Percentiles rank a stretch among this genome's conserved stretches.
phyloP scores from a whole-genome alignment of 2,329 filamentous ascomycete species.

The Colletotrichum sp. region DNA sequence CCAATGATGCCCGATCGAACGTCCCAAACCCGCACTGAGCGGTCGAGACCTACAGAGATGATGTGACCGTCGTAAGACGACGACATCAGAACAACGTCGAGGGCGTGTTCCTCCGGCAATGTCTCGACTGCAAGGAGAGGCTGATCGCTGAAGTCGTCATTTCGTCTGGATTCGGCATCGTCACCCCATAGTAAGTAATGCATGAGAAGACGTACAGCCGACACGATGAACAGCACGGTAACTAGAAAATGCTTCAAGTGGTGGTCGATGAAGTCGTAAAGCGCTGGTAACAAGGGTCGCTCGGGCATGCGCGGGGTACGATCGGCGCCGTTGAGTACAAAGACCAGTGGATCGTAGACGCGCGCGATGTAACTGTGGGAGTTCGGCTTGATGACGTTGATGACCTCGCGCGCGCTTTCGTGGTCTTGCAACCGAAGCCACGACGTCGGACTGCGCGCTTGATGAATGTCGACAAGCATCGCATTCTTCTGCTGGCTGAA shows the following conservation, averaged over 20 bases:
- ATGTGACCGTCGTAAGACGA: slow-evolving; percentile 69
- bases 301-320: slow-evolving; percentile 60
- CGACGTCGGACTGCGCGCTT: slow-evolving; percentile 75
- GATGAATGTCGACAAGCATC: slow-evolving; percentile 67
- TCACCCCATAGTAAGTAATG: slow-evolving; percentile 77
- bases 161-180: slow-evolving; percentile 47
- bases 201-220: slow-evolving; percentile 72
- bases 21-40: slow-evolving; percentile 71
- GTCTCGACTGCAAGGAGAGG: slow-evolving; percentile 65
- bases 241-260: slow-evolving; percentile 65
- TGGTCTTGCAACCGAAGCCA: slow-evolving; percentile 82
- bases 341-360: slow-evolving; percentile 76
- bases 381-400: slow-evolving; percentile 75
- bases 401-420: slow-evolving; percentile 77
- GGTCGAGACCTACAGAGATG: slow-evolving; percentile 73
- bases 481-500: slow-evolving; percentile 31
- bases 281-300: slow-evolving; percentile 57
- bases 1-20: slow-evolving; percentile 48
- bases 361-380: slow-evolving; percentile 75
- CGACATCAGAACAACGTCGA: slow-evolving; percentile 72
- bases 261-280: slow-evolving; percentile 72
- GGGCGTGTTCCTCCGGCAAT: slow-evolving; percentile 65
- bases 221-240: slow-evolving; percentile 66
- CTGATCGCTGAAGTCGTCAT: slow-evolving; percentile 50
- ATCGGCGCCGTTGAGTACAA: slow-evolving; percentile 73